phyloP scores from a whole-genome alignment of 2,329 filamentous ascomycete species.

The Mycogone perniciosa region DNA sequence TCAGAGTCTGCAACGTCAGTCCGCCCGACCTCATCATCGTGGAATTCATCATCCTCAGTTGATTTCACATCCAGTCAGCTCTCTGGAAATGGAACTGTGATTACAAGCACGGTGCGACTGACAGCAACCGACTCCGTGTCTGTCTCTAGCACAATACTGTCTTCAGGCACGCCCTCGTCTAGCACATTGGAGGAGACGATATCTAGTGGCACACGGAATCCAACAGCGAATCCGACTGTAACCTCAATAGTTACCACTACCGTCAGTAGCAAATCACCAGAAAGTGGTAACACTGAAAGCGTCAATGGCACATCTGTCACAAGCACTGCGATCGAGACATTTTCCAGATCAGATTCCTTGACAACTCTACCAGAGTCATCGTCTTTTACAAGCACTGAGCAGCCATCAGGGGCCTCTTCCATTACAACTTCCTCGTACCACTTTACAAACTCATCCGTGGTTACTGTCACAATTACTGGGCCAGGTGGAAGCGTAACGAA shows the following conservation, averaged over 20 bases:
- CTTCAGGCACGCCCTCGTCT: not conserved
- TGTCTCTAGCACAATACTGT: not conserved
- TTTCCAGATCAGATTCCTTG: not conserved
- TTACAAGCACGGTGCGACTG: not conserved
- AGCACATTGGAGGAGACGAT: not conserved
- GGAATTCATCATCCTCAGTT: not conserved
- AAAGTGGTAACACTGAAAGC: conserved; percentile 1
- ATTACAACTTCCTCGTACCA: conserved; percentile 2
- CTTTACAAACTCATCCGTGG: conserved; percentile 10
- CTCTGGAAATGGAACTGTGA: conserved; percentile 2
- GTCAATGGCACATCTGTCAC: conserved; percentile 9
- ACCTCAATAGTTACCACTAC: conserved; percentile 3
- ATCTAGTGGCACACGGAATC: not conserved
- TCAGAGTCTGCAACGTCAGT: not conserved
- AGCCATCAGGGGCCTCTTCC: conserved; percentile 1
- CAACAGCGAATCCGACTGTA: not conserved
- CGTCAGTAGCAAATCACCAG: not conserved
- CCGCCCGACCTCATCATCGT: not conserved
- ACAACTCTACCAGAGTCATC: not conserved
- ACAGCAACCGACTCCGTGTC: conserved; percentile 1
- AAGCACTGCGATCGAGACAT: conserved; percentile 2
- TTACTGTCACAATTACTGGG: not conserved
- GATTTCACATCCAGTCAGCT: not conserved
- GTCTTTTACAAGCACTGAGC: not conserved
- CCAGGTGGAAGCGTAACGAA: conserved; percentile 1